Conservation (phyloP, 1,284 basidiomycete species). For the Coriolopsis trogii region DNA sequence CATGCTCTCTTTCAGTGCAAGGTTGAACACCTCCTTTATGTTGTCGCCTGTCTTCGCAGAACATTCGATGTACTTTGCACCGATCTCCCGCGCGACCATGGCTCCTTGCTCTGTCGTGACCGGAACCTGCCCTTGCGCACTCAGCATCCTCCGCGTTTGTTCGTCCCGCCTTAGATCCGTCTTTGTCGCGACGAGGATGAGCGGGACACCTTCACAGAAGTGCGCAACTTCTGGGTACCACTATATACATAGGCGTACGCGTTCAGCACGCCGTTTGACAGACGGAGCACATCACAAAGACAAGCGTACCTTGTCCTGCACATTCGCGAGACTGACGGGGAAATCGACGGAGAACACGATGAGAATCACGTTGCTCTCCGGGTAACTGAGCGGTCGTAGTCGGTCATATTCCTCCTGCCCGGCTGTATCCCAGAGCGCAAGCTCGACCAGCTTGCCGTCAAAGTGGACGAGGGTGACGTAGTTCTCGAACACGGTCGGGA, state of each 20-base stretch:
- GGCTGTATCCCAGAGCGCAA: conserved; percentile 98
- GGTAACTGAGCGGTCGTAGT: conserved; percentile 91
- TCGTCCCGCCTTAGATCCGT: conserved; percentile 89
- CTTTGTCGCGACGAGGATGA: conserved; percentile 94
- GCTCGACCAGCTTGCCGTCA: conserved; percentile 89
- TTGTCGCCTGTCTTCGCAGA: conserved; percentile 90
- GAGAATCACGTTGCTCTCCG: conserved; percentile 95
- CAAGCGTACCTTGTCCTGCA: conserved; percentile 82
- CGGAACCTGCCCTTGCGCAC: conserved; percentile 88
- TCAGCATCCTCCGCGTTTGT: conserved; percentile 88
- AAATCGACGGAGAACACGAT: conserved; percentile 98
- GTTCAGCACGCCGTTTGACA: not conserved
- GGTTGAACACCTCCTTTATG: conserved; percentile 92
- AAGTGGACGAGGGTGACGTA: conserved; percentile 90
- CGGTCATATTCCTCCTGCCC: conserved; percentile 99
- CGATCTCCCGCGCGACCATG: conserved; percentile 86
- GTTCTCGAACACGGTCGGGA: conserved; percentile 98
- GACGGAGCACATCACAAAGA: not conserved
- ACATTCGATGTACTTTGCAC: conserved; percentile 96
- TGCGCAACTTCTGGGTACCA: conserved; percentile 99
- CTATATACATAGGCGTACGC: conserved; percentile 44
- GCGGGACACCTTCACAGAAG: conserved; percentile 93
- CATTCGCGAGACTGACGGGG: conserved; percentile 92
- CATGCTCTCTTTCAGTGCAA: conserved; percentile 89
- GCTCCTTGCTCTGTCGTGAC: conserved; percentile 82